Base-by-base conservation (phyloP, 169 alveolate genomes). In the Cryptosporidium bovis region DNA sequence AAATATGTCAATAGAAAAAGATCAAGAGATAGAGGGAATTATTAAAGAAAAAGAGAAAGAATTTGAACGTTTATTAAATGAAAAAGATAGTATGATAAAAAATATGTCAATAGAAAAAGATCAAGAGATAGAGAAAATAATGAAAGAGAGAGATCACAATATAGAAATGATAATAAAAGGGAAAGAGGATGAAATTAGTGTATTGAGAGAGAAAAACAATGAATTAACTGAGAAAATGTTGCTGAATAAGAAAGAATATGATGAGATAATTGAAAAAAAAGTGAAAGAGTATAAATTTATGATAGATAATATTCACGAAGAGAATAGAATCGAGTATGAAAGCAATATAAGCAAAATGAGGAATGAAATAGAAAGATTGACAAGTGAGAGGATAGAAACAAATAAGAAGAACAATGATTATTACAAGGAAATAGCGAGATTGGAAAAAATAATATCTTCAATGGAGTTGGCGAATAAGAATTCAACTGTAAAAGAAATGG, bases 11-110 rank as follows among this genome's bases (percentile, higher is more conserved):
- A n/a, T n/a, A 36, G 34, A 31, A 33, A 48, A n/a, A n/a, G 40
- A 29, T 51, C 27, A 29, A 16, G 33, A 29, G 15, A 10, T 13
- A 66, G 56, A 55, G 56, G 51, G 31, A 31, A 56, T 18, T 31
- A 31, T 51, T 51, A 34, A 53, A 51, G 27, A 66, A 69, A 51
- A 69, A 12, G 10, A 69, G 46, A 51, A 64, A 69, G 40, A 69
- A 69, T 10, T 53, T 69, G 51, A 66, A 36, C 18, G 24, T 24
- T 48, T 40, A 40, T 40, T 40, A 8, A 40, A 40, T 40, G 48
- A 40, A 40, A 40, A 40, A 40, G 48, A 40, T 40, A 40, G 1
- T 8, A 40, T 6, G 48, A 40, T 8, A 40, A 29, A 64, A 2
- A 40, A 40, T 8, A 40, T 40, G 48, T 40, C 48, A 0, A 40